Base-by-base conservation (phyloP, 2,329 filamentous ascomycete genomes). In the Nigrospora sphaerica region DNA sequence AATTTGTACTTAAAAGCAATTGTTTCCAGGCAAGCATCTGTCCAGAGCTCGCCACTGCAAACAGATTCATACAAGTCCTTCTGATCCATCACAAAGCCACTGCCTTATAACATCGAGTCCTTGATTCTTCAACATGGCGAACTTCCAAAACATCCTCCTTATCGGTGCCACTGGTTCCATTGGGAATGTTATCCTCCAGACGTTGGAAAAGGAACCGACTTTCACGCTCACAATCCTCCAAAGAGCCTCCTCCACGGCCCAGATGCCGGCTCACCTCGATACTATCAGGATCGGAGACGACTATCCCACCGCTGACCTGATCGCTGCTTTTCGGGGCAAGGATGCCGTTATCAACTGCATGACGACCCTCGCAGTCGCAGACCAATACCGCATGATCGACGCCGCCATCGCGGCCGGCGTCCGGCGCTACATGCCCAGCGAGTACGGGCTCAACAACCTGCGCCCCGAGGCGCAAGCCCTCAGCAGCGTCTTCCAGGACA, bases 341-440 rank as follows among this genome's bases (percentile, higher is more conserved):
- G 58, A 62, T 45, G 57, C 51, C 32, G 44, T 62, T 16, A 53
- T 82, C 45, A 72, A 69, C 36, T 67, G 72, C 18, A 68, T 80
- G 43, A 56, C 57, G 0, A 52, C 54, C 12, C 40, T 56, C 12
- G 55, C 49, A 11, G 52, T 57, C 6, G 63, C 65, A 6, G 60
- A 71, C 1, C 77, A 82, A 52, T 64, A 63, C 39, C 67, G 67
- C 39, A 63, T 81, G 53, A 71, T 81, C 44, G 73, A 81, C 47
- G 78, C 77, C 1, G 71, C 75, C 36, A 69, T 77, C 34, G 65
- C 66, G 12, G 77, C 75, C 1, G 75, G 77, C 14, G 77, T 81
- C 11, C 67, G 73, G 52, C 70, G 75, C 16, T 78, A 78, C 60
- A 62, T 81, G 16, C 75, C 77, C 6, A 73, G 70, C 34, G 77